Evolutionary conservation across 495 filamentous ascomycete genomes (phyloP), one percentile per base, ranked within the genome.

Genomic region (Talaromyces stipitatus): DNA sequence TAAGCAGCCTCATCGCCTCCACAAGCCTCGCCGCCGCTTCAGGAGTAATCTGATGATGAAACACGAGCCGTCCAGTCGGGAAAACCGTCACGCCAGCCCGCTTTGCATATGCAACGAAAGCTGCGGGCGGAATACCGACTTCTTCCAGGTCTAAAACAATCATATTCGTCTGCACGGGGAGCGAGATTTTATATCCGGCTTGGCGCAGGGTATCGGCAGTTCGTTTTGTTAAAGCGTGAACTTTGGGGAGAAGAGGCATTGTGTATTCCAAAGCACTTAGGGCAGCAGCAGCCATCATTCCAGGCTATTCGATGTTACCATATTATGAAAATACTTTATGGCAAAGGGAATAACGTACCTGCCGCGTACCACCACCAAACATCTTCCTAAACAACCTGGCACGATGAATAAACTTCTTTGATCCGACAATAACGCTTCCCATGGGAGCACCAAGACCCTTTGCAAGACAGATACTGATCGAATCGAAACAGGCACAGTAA

Each of bases 381-480:
- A 75, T 73, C 73, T 92, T 92, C 27, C 87, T 69, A 14, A 90
- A 68, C 79, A 82, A 87, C 9, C 83, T 67, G 1, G 85, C 82
- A 12, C 80, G 76, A 60, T 82, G 76, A 52, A 90, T 79, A 54
- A 84, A 80, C 4, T 66, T 63, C 58, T 72, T 67, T 16, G 61
- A 69, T 3, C 85, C 87, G 0, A 88, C 73, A 12, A 92, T 67
- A 50, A 90, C 77, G 43, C 79, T 83, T 0, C 89, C 89, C 50
- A 90, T 79, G 0, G 89, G 89, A 3, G 89, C 89, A 0, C 89
- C 89, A 0, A 92, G 73, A 0, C 87, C 85, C 69, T 94, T 94
- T 38, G 79, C 82, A 59, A 94, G 85, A 67, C 88, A 92, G 6
- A 92, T 72, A 36, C 72, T 83, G 1, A 88, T 69, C 33, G 78